These are phyloP conservation scores for Gossypium herbaceum DNA, from an alignment of 345 rosid genomes.

Conservation along the genomic window DNA sequence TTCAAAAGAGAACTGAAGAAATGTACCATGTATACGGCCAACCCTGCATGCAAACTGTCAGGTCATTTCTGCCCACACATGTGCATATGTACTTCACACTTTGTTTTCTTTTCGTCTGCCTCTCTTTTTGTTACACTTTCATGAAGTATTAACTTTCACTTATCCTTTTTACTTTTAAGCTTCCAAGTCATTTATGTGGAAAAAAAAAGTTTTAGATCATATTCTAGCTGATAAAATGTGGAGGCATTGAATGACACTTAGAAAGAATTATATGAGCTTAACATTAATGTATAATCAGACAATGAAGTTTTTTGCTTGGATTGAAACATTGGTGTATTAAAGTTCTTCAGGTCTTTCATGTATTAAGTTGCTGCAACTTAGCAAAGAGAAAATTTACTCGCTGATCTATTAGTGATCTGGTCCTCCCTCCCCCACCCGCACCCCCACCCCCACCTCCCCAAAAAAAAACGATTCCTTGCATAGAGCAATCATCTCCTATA, in stretches of 20 bases:
- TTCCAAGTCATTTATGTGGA: background rate
- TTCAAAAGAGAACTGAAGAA: background rate
- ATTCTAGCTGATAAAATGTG: background rate
- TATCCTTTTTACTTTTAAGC: background rate
- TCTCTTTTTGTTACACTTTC: background rate
- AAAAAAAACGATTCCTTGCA: background rate
- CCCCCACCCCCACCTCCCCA: background rate
- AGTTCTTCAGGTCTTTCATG: background rate
- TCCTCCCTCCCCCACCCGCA: too few relatives aligned
- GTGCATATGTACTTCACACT: background rate
- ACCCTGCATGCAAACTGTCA: background rate
- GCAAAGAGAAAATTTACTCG: background rate
- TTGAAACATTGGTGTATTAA: background rate
- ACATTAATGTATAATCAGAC: too few relatives aligned
- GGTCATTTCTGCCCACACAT: background rate
- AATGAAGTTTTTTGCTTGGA: background rate
- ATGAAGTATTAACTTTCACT: background rate
- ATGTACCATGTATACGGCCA: background rate
- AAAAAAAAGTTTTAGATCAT: background rate
- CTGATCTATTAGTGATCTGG: background rate
- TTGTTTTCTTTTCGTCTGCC: background rate
- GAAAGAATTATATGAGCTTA: background rate
- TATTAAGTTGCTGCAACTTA: background rate
- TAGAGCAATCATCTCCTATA: background rate
- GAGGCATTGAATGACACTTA: background rate